Evolutionary conservation across 495 filamentous ascomycete genomes (phyloP), one percentile per base, ranked within the genome.

Genomic region (Margaritispora aquatica): DNA sequence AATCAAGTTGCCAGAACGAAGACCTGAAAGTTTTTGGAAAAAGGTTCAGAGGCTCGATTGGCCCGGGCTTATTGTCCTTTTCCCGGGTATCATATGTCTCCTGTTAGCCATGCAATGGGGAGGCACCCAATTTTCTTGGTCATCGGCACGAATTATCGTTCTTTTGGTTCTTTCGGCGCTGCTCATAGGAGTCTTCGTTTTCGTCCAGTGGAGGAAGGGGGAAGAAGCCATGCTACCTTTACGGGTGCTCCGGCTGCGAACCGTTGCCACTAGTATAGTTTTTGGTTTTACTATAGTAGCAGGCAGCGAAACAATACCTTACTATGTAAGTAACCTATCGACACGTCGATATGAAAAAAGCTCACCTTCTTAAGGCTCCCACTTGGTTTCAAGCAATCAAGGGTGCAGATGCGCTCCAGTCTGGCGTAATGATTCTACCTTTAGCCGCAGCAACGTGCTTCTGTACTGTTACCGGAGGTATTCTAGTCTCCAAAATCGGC

Each of bases 331-430:
- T 34, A 34, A 13, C 29, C 13, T 34, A 13, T 13, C 29, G 5
- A 34, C 29, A 5, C 29, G 5, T 13, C 13, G 13, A 5, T 34
- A 5, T 34, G 29, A 34, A 5, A 34, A 34, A 34, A 5, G 13
- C 13, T 34, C 29, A 34, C 29, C 5, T 5, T 13, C 29, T 34
- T 13, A 34, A 34, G 29, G 29, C 29, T 1, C 86, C 86, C 0
- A 75, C 90, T 47, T 92, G 85, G 86, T 90, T 92, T 72, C 89
- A 93, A 70, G 83, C 82, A 11, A 83, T 85, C 51, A 77, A 85
- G 64, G 77, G 78, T 15, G 76, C 74, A 11, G 73, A 71, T 19
- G 78, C 84, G 3, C 67, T 79, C 20, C 71, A 82, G 68, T 90
- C 87, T 0, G 91, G 92, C 21, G 87, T 95, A 66, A 81, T 81